phyloP scores from a whole-genome alignment of 768 basidiomycete genomes.

The Naganishia randhawae region DNA sequence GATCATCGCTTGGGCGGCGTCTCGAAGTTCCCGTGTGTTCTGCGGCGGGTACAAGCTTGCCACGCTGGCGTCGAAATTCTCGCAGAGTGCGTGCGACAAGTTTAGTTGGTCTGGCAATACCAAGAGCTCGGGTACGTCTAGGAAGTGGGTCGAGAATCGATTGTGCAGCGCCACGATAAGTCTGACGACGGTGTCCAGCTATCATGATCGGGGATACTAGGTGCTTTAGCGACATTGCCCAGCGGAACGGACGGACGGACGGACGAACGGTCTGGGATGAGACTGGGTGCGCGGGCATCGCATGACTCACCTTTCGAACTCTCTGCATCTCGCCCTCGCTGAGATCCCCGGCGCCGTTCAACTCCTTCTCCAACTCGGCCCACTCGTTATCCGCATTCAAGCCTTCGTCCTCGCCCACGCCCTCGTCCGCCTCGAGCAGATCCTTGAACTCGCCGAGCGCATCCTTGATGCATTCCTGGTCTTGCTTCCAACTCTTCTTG shows the following conservation, averaged over 20 bases:
- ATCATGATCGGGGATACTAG: too few relatives aligned
- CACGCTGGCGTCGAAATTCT: slow-evolving; percentile 23
- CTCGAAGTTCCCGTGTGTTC: not conserved
- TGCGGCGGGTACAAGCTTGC: slow-evolving; percentile 30
- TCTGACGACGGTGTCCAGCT: slow-evolving; percentile 23
- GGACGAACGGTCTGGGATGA: too few relatives aligned
- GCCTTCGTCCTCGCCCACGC: slow-evolving; percentile 26
- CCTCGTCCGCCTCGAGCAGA: slow-evolving; percentile 30
- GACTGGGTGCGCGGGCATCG: too few relatives aligned
- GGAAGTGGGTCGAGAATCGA: slow-evolving; percentile 9
- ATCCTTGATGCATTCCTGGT: slow-evolving; percentile 24
- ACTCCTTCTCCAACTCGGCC: slow-evolving; percentile 28
- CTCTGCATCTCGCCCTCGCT: slow-evolving; percentile 24
- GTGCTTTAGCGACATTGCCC: too few relatives aligned
- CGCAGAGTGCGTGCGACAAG: slow-evolving; percentile 16
- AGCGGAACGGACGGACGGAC: too few relatives aligned
- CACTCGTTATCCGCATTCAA: slow-evolving; percentile 27
- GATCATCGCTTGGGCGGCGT: slow-evolving; percentile 14
- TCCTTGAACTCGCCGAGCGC: slow-evolving; percentile 29
- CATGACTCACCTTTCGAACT: slow-evolving; percentile 26
- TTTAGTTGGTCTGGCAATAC: slow-evolving; percentile 7
- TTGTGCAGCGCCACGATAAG: slow-evolving; percentile 24
- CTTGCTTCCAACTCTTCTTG: slow-evolving; percentile 25
- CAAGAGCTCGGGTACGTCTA: slow-evolving; percentile 2
- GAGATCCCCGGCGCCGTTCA: slow-evolving; percentile 16